phyloP scores from a whole-genome alignment of 495 filamentous ascomycete species.

The Penicillium roqueforti region DNA sequence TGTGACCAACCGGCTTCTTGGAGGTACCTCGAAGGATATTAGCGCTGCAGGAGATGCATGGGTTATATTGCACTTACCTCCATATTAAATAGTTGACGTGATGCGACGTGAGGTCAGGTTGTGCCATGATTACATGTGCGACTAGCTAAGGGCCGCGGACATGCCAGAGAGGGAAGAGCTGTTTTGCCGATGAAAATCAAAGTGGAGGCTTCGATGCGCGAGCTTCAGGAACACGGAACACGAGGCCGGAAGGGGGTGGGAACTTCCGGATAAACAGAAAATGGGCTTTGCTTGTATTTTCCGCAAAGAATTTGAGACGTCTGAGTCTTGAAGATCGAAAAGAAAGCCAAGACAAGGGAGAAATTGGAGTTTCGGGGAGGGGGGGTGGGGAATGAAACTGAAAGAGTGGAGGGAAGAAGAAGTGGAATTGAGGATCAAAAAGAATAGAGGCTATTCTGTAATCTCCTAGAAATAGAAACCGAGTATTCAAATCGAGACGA shows the following conservation, averaged over 20 bases:
- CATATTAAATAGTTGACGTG: slow-evolving; percentile 98
- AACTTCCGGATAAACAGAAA: slow-evolving; percentile 11
- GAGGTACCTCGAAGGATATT: slow-evolving; percentile 61
- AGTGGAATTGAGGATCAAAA: slow-evolving; percentile 6
- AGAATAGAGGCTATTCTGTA: slow-evolving; percentile 7
- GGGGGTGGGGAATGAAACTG: not conserved
- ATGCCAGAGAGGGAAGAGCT: slow-evolving; percentile 33
- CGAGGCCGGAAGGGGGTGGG: slow-evolving; percentile 10
- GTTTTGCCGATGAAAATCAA: slow-evolving; percentile 29
- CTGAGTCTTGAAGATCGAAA: slow-evolving; percentile 5
- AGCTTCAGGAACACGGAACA: slow-evolving; percentile 10
- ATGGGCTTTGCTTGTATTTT: slow-evolving; percentile 2
- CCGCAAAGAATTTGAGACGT: slow-evolving; percentile 1
- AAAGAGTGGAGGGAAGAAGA: slow-evolving; percentile 4
- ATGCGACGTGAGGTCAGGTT: slow-evolving; percentile 70
- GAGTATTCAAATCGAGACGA: slow-evolving; percentile 1
- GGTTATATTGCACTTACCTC: slow-evolving; percentile 63
- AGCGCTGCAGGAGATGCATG: slow-evolving; percentile 26
- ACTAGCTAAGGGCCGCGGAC: slow-evolving; percentile 36
- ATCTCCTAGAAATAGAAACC: not conserved
- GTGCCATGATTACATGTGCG: slow-evolving; percentile 50
- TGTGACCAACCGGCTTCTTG: slow-evolving; percentile 76
- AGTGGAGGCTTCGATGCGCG: slow-evolving; percentile 15
- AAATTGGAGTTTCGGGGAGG: not conserved
- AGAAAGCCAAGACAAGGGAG: slow-evolving; percentile 10